Conservation (phyloP, 2,329 filamentous ascomycete genomes). For the Claviceps humidiphila region DNA sequence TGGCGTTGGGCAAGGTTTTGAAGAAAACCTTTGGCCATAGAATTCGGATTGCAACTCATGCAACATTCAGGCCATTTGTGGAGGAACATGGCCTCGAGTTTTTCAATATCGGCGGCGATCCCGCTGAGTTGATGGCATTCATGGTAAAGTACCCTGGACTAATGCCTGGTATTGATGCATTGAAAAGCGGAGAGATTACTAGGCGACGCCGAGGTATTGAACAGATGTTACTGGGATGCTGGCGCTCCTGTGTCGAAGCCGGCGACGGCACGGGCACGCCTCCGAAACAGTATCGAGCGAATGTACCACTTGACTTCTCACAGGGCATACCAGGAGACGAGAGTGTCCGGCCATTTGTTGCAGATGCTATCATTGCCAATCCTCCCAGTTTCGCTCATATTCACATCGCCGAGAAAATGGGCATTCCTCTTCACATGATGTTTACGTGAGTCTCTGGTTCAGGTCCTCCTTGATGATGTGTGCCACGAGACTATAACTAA, state of each 20-base stretch:
- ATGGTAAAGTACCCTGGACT: slow-evolving; percentile 85
- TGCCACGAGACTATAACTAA: background rate
- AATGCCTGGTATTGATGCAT: slow-evolving; percentile 64
- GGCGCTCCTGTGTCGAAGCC: slow-evolving; percentile 72
- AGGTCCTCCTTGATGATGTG: too few species aligned
- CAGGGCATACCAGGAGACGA: slow-evolving; percentile 26
- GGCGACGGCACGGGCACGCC: slow-evolving; percentile 49
- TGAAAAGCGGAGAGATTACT: slow-evolving; percentile 65
- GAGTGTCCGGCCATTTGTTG: slow-evolving; percentile 55
- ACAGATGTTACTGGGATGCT: slow-evolving; percentile 72
- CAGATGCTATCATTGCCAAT: slow-evolving; percentile 69
- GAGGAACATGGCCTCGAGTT: slow-evolving; percentile 61
- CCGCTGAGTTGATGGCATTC: slow-evolving; percentile 67
- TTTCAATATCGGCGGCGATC: slow-evolving; percentile 64
- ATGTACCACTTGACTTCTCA: slow-evolving; percentile 31
- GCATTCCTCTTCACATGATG: slow-evolving; percentile 70
- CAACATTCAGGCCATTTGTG: slow-evolving; percentile 54
- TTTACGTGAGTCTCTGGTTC: slow-evolving; percentile 54
- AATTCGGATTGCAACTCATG: slow-evolving; percentile 60
- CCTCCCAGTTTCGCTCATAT: slow-evolving; percentile 66
- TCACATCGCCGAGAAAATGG: slow-evolving; percentile 62
- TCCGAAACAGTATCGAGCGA: slow-evolving; percentile 30
- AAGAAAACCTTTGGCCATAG: slow-evolving; percentile 55
- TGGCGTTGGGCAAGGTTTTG: slow-evolving; percentile 53
- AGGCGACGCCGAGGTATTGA: slow-evolving; percentile 62